Base-by-base conservation (phyloP, 352 stramenopile genomes). In the Globisporangium canariense region DNA sequence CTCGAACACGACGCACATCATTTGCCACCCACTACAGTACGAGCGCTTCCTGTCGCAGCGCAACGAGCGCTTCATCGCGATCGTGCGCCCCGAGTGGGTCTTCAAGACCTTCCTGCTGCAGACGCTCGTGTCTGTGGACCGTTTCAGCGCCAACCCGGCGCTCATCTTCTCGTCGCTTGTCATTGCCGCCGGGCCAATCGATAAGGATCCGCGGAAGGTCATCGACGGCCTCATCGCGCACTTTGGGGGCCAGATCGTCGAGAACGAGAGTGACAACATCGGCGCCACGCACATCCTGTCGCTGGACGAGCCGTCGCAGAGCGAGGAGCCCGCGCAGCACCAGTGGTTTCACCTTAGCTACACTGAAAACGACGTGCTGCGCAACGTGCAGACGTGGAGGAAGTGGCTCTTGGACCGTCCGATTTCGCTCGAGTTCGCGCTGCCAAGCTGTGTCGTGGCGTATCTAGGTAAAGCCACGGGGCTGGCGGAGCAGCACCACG, bases 31-130 rank as follows among this genome's bases (percentile, higher is more conserved):
- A 13, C 66, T 68, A 34, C 69, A 78, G 28, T 90, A 90, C 63
- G 59, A 73, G 22, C 70, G 54, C 36, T 89, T 91, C 61, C 57
- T 77, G 2, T 32, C 62, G 47, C 68, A 73, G 22, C 85, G 79
- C 25, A 82, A 90, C 51, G 73, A 85, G 58, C 79, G 78, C 38
- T 93, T 91, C 63, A 78, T 90, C 61, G 79, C 77, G 52, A 72
- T 94, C 20, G 83, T 93, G 55, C 83, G 85, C 0, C 82, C 85
- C 22, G 81, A 89, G 64, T 96, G 87, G 87, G 83, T 93, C 50
- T 90, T 90, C 60, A 82, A 86, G 25, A 75, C 72, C 14, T 91
- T 94, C 36, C 20, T 90, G 34, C 67, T 90, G 61, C 85, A 92
- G 67, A 65, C 67, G 8, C 58, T 88, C 34, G 57, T 94, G 9